These are phyloP conservation scores for Ceratobasidium sp. DNA, from an alignment of 1,284 basidiomycete species.

Conservation along the genomic window DNA sequence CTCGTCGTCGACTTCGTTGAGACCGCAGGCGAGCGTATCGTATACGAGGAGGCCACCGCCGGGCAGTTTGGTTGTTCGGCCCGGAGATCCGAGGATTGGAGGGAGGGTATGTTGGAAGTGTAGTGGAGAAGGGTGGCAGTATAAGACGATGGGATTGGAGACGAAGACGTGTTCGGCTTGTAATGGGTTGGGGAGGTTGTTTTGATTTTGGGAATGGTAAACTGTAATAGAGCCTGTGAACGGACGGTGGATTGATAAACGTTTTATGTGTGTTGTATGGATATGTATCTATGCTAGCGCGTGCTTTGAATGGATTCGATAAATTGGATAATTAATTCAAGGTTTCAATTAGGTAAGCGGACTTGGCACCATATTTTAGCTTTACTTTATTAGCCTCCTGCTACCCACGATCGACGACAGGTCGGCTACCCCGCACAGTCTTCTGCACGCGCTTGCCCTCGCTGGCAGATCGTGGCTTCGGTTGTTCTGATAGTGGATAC, in stretches of 20 bases:
- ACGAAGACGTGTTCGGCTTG: slow-evolving; percentile 65
- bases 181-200: slow-evolving; percentile 72
- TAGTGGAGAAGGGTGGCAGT: slow-evolving; percentile 67
- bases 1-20: slow-evolving; percentile 48
- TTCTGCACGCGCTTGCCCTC: too few relatives aligned
- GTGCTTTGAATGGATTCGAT: too few relatives aligned
- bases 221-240: neutral
- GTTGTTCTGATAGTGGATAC: too few relatives aligned
- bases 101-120: slow-evolving; percentile 76
- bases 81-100: slow-evolving; percentile 80
- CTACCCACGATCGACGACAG: too few relatives aligned
- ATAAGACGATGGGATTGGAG: slow-evolving; percentile 69
- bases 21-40: slow-evolving; percentile 14
- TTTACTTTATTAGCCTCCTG: too few relatives aligned
- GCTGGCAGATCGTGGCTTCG: too few relatives aligned
- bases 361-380: too few relatives aligned
- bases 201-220: slow-evolving; percentile 47
- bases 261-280: too few relatives aligned
- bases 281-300: too few relatives aligned
- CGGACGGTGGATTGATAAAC: neutral
- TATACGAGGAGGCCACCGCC: slow-evolving; percentile 55
- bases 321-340: too few relatives aligned
- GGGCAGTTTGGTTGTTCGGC: slow-evolving; percentile 64
- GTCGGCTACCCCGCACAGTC: too few relatives aligned
- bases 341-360: too few relatives aligned